Percentiles rank a stretch among this genome's conserved stretches.
These are phyloP conservation scores for Starmerella asiatica DNA, from an alignment of 805 yeast genomes.

Conservation along the genomic window DNA sequence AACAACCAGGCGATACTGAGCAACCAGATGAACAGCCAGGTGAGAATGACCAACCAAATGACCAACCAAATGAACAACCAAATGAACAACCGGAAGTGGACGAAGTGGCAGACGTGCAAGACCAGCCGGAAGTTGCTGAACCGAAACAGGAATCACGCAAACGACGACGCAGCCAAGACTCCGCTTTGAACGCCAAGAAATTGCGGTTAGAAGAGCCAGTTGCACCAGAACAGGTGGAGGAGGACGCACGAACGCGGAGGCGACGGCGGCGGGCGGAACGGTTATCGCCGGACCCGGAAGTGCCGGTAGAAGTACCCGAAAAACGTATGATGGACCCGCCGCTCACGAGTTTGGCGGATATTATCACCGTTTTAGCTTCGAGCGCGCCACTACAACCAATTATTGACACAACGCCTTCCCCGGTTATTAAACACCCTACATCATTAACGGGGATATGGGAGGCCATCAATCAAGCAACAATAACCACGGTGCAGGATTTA, in stretches of 20 bases:
- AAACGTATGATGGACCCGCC: background rate
- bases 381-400: background rate
- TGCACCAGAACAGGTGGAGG: no score
- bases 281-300: slow-evolving; percentile 7
- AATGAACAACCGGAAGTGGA: background rate
- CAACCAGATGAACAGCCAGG: no score
- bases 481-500: slow-evolving; percentile 2
- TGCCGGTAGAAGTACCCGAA: background rate
- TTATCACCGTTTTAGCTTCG: background rate
- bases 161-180: no score
- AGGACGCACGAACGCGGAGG: no score
- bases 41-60: no score
- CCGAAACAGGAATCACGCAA: background rate
- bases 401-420: background rate
- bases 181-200: no score
- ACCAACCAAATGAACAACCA: no score
- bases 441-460: background rate
- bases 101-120: background rate
- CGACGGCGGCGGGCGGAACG: slow-evolving; percentile 6
- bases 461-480: background rate
- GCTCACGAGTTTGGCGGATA: background rate
- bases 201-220: no score
- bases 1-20: no score
- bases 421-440: slow-evolving; percentile 2
- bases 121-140: background rate